Base-by-base conservation (phyloP, 495 filamentous ascomycete species). In the Penicillium silybi region DNA sequence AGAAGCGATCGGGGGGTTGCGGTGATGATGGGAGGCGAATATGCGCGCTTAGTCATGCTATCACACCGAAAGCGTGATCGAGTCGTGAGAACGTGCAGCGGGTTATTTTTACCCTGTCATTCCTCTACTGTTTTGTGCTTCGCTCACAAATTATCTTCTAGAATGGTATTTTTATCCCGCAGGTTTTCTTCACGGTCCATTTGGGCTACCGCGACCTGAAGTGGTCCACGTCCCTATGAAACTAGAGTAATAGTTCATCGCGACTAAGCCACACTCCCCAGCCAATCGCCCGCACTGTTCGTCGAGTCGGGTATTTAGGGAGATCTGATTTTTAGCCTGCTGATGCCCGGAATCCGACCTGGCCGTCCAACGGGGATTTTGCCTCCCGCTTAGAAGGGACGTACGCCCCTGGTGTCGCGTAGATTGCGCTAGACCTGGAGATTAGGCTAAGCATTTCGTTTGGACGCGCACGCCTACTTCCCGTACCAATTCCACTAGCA, bases 21-120 rank as follows among this genome's bases (percentile, higher is more conserved):
- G 43, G 37, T 13, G 25, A 34, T 37, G 35, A 23, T 10, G 27
- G 23, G 41, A 50, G 41, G 35, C 41, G 41, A 41, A 41, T 16
- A 26, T 40, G 35, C 20, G 54, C 20, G 54, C 54, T 57, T 57
- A 57, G 54, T 57, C 54, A 57, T 52, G 23, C 43, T 15, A 55
- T 55, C 53, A 55, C 47, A 43, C 46, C 44, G 29, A 44, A 47
- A 42, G 20, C 46, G 48, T 46, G 48, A 41, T 43, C 42, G 15
- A 32, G 27, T 22, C 35, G 47, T 22, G 11, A 34, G 41, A 51
- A 44, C 41, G 48, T 45, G 32, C 41, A 48, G 34, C 17, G 34
- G 10, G 23, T n/a, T 37, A 22, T 37, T 37, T 16, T 15, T 11
- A 10, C 11, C 11, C 11, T 37, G 34, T 13, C 34, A 16, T 13